These are phyloP conservation scores for Coemansia nantahalensis DNA, from an alignment of 192 early-diverging fungal species.

Conservation along the genomic window DNA sequence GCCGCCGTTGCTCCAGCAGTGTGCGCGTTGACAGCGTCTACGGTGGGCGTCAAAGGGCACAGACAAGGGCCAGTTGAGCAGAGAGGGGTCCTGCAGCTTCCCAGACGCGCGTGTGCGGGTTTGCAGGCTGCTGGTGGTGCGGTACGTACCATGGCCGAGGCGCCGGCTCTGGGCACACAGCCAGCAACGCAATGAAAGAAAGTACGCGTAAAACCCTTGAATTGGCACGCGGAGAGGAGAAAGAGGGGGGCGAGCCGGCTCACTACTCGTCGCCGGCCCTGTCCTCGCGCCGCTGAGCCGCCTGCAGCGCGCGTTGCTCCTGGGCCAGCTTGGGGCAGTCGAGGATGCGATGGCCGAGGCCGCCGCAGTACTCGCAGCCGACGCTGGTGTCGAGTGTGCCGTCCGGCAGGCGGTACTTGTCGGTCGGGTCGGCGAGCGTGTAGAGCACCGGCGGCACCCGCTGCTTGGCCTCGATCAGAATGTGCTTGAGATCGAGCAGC, in stretches of 20 bases:
- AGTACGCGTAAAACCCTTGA: too few species aligned
- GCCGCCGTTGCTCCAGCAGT: slow-evolving; percentile 21
- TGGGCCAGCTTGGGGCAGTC: slow-evolving; percentile 83
- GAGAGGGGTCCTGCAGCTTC: too few species aligned
- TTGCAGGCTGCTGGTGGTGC: too few species aligned
- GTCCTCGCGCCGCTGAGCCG: slow-evolving; percentile 30
- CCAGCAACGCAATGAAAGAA: too few species aligned
- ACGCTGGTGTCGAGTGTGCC: slow-evolving; percentile 54
- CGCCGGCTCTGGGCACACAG: too few species aligned
- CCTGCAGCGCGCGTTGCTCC: slow-evolving; percentile 56
- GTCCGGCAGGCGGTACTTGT: slow-evolving; percentile 75
- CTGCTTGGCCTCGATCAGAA: slow-evolving; percentile 90
- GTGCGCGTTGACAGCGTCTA: slow-evolving; percentile 3
- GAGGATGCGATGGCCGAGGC: slow-evolving; percentile 87
- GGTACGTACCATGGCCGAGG: too few species aligned
- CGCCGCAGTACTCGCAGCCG: slow-evolving; percentile 94
- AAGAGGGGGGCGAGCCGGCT: background rate
- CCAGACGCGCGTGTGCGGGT: too few species aligned
- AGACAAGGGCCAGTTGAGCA: too few species aligned
- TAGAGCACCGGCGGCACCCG: slow-evolving; percentile 83
- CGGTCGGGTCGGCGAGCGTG: slow-evolving; percentile 83
- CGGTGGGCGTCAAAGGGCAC: too few species aligned
- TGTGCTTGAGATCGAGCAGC: slow-evolving; percentile 89
- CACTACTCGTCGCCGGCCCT: slow-evolving; percentile 33
- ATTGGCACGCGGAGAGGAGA: too few species aligned